Base-by-base conservation (phyloP, 1,139 yeast genomes). In the Debaryomyces psychrophilus region DNA sequence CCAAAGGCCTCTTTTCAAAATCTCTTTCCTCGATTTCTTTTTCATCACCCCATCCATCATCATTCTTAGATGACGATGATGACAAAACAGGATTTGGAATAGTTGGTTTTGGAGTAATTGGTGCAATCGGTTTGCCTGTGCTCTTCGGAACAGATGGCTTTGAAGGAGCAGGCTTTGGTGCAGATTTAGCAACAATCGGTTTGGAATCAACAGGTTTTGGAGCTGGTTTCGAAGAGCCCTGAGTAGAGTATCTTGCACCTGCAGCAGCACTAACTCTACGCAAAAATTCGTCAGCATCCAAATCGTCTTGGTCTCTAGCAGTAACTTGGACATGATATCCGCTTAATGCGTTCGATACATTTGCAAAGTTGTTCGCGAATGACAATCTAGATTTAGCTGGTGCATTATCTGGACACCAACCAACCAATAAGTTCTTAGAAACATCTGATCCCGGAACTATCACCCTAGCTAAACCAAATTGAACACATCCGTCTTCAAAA, bases 281-380 rank as follows among this genome's bases (percentile, higher is more conserved):
- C 55, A 90, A 67, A 52, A 93, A 81, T 50, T 87, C 95, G 28
- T 79, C 76, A 41, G 87, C 88, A 56, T 88, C 88, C 63, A 95
- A 77, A 63, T 95, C 99, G 60, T 90, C 97, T 45, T 82, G 78
- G 61, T 89, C 95, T 68, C 98, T 82, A n/a, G 98, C 99, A 37
- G 97, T 90, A 54, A 95, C 84, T 68, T 93, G 98, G 46, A 93
- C 92, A 63, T 93, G 99, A 68, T 92, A 93, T 33, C 96, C 96
- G 54, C 77, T 77, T 57, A 87, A 76, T 20, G 83, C 73, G 49
- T 76, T 81, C 26, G 92, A 81, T 12, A 87, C 87, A 36, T 83
- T 87, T 38, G 89, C 89, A 56, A 86, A 84, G 65, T 87, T 87
- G 53, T 82, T 70, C 23, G 92, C 90, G 67, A 84, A 87, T 2